phyloP scores from a whole-genome alignment of 257 asterid genomes.

The Solanum gandarillasii region DNA sequence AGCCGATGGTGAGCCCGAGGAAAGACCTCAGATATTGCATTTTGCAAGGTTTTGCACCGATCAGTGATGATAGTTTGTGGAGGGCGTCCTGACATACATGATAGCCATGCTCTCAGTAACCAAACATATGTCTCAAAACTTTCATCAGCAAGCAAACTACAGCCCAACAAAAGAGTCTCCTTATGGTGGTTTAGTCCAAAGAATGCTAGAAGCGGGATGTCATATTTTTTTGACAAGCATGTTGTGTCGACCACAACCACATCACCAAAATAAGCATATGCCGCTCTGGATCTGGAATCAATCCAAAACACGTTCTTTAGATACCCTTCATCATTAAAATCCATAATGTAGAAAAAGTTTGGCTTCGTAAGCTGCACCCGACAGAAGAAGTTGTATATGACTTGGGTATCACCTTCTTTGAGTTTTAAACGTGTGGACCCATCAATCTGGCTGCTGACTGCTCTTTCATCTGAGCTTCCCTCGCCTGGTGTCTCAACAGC shows the following conservation, averaged over 20 bases:
- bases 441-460: slow-evolving; percentile 6
- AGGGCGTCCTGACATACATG: slow-evolving; percentile 30
- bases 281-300: slow-evolving; percentile 27
- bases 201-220: slow-evolving; percentile 19
- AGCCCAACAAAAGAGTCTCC: slow-evolving; percentile 23
- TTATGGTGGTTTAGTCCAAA: slow-evolving; percentile 26
- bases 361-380: slow-evolving; percentile 20
- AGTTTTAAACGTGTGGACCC: slow-evolving; percentile 12
- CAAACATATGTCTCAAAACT: slow-evolving; percentile 21
- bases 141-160: slow-evolving; percentile 24
- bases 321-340: slow-evolving; percentile 25
- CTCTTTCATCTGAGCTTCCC: slow-evolving; percentile 23
- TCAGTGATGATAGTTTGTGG: slow-evolving; percentile 29
- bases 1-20: slow-evolving; percentile 27
- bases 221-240: slow-evolving; percentile 20
- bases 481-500: slow-evolving; percentile 5
- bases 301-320: slow-evolving; percentile 27
- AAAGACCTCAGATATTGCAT: slow-evolving; percentile 28
- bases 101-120: slow-evolving; percentile 37
- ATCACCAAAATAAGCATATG: slow-evolving; percentile 26
- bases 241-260: slow-evolving; percentile 21
- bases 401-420: slow-evolving; percentile 17
- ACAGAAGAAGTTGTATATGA: slow-evolving; percentile 9
- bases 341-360: slow-evolving; percentile 30
- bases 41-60: slow-evolving; percentile 22